phyloP scores from a whole-genome alignment of 768 basidiomycete genomes.

The Leccinum imitatum region DNA sequence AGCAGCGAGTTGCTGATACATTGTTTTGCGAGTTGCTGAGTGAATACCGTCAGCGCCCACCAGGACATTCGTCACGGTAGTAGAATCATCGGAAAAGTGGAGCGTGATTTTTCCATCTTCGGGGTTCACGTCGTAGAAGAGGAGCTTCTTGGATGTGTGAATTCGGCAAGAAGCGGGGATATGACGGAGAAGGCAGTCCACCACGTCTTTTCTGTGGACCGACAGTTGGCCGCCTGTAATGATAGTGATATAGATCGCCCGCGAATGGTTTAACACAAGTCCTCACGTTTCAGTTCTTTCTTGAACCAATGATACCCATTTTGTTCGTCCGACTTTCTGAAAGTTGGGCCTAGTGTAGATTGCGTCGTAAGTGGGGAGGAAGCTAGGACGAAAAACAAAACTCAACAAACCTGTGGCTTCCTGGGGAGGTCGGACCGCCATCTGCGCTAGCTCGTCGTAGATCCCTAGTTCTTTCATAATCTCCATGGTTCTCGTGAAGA shows the following conservation, averaged over 20 bases:
- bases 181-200: constrained; percentile 32
- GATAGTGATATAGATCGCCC: background rate
- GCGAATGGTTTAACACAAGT: background rate
- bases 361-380: background rate
- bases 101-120: constrained; percentile 27
- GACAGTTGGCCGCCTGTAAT: constrained; percentile 29
- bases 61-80: constrained; percentile 39
- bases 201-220: constrained; percentile 41
- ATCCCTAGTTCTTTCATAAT: constrained; percentile 40
- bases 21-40: constrained; percentile 32
- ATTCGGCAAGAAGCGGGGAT: constrained; percentile 28
- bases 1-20: constrained; percentile 24
- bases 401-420: constrained; percentile 20
- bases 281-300: constrained; percentile 25
- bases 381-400: background rate
- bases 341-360: constrained; percentile 21
- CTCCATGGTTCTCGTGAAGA: constrained; percentile 49
- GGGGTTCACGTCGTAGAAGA: constrained; percentile 27
- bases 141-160: constrained; percentile 38
- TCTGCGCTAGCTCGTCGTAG: constrained; percentile 31
- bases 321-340: constrained; percentile 35
- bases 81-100: constrained; percentile 38
- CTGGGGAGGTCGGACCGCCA: constrained; percentile 16
- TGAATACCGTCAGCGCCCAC: constrained; percentile 45
- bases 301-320: constrained; percentile 33